These are phyloP conservation scores for Agrocybe praecox DNA, from an alignment of 768 basidiomycete genomes.

Conservation along the genomic window DNA sequence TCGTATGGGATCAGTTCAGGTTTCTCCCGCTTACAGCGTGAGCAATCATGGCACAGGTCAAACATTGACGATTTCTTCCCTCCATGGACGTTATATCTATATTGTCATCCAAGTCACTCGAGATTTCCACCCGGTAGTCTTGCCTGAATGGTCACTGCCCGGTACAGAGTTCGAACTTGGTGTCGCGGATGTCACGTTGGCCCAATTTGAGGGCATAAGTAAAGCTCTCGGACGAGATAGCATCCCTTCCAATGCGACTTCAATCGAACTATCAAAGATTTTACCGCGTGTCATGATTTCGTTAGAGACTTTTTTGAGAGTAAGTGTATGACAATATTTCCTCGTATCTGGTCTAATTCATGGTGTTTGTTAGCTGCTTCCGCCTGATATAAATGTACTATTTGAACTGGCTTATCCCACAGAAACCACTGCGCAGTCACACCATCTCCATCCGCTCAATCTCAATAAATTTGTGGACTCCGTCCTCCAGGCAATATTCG, in stretches of 20 bases:
- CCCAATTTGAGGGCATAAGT: constrained; percentile 78
- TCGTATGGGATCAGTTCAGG: constrained; percentile 58
- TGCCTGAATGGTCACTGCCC: constrained; percentile 74
- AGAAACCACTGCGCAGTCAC: constrained; percentile 40
- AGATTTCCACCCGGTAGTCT: constrained; percentile 90
- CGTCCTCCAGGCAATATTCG: constrained; percentile 82
- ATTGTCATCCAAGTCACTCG: constrained; percentile 89
- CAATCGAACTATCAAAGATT: constrained; percentile 45
- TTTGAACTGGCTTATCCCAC: constrained; percentile 84
- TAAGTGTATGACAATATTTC: constrained; percentile 32
- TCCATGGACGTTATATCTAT: constrained; percentile 87
- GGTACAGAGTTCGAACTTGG: constrained; percentile 72
- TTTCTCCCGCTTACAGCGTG: constrained; percentile 66
- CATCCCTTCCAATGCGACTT: constrained; percentile 1
- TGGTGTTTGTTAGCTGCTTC: constrained; percentile 48
- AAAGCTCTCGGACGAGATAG: constrained; percentile 46
- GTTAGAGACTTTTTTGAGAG: constrained; percentile 76
- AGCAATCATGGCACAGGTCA: constrained; percentile 44
- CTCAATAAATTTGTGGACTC: constrained; percentile 85
- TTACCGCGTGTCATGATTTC: constrained; percentile 65
- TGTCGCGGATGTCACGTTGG: constrained; percentile 82
- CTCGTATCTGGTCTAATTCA: background rate
- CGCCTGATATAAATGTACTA: constrained; percentile 68
- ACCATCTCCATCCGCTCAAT: constrained; percentile 54
- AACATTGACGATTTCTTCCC: constrained; percentile 83